Base-by-base conservation (phyloP, 176 grass and related monocot genomes). In the Urochloa ruziziensis region DNA sequence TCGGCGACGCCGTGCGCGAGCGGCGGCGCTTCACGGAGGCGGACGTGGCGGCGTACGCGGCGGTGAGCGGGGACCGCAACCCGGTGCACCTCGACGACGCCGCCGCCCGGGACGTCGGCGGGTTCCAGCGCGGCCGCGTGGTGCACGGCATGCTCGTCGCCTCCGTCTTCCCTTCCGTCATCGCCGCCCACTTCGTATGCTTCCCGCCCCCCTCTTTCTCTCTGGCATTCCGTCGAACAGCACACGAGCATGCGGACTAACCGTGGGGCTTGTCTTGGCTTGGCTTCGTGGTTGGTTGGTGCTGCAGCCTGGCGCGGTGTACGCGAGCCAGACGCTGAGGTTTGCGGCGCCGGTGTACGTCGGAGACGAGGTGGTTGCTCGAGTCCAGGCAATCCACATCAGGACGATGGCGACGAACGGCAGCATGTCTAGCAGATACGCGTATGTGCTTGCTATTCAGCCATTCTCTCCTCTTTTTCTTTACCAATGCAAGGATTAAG, bases 71-170 rank as follows among this genome's bases (percentile, higher is more conserved):
- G 25, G 92, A 97, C 71, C 84, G 71, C 73, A 97, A 97, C 85
- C 92, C 88, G 3, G 53, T 92, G 72, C 94, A 94, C 59, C 56
- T 94, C 10, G 90, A 97, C 32, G 64, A 77, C 39, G 81, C 44
- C 57, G 74, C 78, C 23, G 88, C 95, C 13, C 86, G 51, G 0
- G 39, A 30, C 7, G 32, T 84, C 6, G 86, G 66, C 33, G 86
- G 81, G 37, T 94, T 97, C 80, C 83, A 69, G 25, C 43, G 81
- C 0, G 94, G 94, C 23, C 60, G 80, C 46, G 81, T 94, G 18
- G 95, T 97, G 29, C 88, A 97, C 59, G 92, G 95, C 32, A 92
- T 94, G 84, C 92, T 94, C 62, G 77, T 92, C 12, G 88, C 90
- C 3, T 94, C 94, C 17, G 73, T 97, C 58, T 92, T 94, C 83